Conservation (phyloP, 306 rosid species). For the Fragaria nilgerrensis region DNA sequence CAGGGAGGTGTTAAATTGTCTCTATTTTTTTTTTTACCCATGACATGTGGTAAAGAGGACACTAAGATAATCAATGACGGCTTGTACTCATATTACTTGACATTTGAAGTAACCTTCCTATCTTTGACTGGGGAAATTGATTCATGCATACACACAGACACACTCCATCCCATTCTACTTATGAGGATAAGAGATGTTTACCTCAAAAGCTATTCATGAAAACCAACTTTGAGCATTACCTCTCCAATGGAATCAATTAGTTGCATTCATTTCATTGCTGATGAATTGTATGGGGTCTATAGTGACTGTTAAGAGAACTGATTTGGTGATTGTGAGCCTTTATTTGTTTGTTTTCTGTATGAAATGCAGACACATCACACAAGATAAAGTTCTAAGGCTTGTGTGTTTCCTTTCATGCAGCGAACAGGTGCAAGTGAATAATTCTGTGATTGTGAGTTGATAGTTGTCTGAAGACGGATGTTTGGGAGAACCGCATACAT, state of each 20-base stretch:
- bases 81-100: background rate
- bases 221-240: background rate
- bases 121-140: background rate
- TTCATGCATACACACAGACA: background rate
- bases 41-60: background rate
- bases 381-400: background rate
- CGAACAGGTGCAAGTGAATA: slow-evolving; percentile 41
- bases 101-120: background rate
- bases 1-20: background rate
- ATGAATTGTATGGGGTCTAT: background rate
- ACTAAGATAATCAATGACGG: background rate
- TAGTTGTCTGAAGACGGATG: slow-evolving; percentile 24
- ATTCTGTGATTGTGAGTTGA: slow-evolving; percentile 14
- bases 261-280: background rate
- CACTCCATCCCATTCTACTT: background rate
- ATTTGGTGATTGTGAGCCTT: background rate
- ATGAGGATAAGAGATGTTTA: background rate
- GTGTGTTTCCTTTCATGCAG: slow-evolving; percentile 32
- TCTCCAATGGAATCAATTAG: background rate
- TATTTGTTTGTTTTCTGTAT: background rate
- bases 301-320: background rate
- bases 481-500: slow-evolving; percentile 8
- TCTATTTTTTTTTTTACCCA: background rate
- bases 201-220: background rate
- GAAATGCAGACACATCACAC: background rate